These are phyloP conservation scores for Eimeria sp. DNA, from an alignment of 169 alveolate species.

Conservation along the genomic window DNA sequence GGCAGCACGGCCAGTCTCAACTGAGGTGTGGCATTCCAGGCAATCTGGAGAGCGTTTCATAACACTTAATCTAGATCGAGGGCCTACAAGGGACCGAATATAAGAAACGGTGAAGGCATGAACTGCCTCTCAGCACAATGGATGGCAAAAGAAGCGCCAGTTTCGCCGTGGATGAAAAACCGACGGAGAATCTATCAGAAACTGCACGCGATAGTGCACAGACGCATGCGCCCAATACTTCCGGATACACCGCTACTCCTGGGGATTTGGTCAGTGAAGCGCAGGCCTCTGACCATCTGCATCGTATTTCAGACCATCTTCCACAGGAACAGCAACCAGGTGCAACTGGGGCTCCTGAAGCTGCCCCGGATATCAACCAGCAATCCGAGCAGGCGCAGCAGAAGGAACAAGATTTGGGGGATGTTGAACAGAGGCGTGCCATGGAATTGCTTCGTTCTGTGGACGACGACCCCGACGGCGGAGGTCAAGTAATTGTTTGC, in stretches of 20 bases:
- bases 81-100: background rate
- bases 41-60: background rate
- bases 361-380: background rate
- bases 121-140: background rate
- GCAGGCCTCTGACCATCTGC: background rate
- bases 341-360: background rate
- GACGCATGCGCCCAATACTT: background rate
- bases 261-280: background rate
- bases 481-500: conserved; percentile 69
- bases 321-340: conserved; percentile 26
- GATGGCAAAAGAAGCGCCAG: conserved; percentile 6
- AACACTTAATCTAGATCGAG: background rate
- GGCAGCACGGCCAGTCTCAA: background rate
- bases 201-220: background rate
- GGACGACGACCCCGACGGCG: conserved; percentile 58
- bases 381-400: background rate
- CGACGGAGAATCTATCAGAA: background rate
- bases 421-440: conserved; percentile 68
- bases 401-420: conserved; percentile 47
- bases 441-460: conserved; percentile 64
- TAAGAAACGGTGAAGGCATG: background rate
- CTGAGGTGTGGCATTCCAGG: conserved; percentile 9
- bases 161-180: background rate
- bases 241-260: background rate
- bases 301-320: background rate